Conservation (phyloP, 192 early-diverging fungal genomes). For the Allomyces macrogynus region DNA sequence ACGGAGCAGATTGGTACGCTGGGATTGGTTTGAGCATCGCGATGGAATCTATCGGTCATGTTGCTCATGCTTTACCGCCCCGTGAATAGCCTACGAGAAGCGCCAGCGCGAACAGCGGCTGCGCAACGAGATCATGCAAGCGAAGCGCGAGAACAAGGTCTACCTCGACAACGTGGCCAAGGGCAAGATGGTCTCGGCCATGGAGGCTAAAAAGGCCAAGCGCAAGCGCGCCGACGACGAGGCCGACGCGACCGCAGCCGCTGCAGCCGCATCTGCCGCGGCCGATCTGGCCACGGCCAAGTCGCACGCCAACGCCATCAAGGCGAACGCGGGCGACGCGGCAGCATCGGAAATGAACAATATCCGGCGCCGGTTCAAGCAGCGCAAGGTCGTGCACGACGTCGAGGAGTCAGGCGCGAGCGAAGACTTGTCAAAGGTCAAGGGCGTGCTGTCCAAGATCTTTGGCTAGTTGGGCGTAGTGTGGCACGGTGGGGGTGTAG, state of each 20-base stretch:
- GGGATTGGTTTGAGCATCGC: not conserved
- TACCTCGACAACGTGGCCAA: constrained; percentile 74
- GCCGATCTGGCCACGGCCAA: not conserved
- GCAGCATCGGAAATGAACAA: constrained; percentile 9
- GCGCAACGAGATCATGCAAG: constrained; percentile 60
- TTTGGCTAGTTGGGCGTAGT: constrained; percentile 14
- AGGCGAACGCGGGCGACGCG: constrained; percentile 1
- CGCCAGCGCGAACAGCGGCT: constrained; percentile 60
- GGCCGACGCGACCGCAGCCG: not conserved
- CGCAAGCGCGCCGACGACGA: constrained; percentile 20
- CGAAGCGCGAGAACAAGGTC: constrained; percentile 64
- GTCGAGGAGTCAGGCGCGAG: constrained; percentile 10
- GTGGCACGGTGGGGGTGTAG: no score
- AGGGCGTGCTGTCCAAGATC: constrained; percentile 28
- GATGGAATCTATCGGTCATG: not conserved
- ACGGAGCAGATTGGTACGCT: constrained; percentile 76
- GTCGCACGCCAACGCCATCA: constrained; percentile 1
- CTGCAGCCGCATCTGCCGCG: not conserved
- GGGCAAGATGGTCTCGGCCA: constrained; percentile 65
- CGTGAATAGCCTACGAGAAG: constrained; percentile 36
- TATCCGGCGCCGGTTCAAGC: constrained; percentile 37
- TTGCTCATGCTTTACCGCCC: not conserved
- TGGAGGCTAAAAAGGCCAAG: constrained; percentile 45
- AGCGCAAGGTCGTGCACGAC: constrained; percentile 36
- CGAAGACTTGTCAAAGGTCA: constrained; percentile 17